phyloP scores from a whole-genome alignment of 495 filamentous ascomycete species.

The Lasiosphaeria ovina region DNA sequence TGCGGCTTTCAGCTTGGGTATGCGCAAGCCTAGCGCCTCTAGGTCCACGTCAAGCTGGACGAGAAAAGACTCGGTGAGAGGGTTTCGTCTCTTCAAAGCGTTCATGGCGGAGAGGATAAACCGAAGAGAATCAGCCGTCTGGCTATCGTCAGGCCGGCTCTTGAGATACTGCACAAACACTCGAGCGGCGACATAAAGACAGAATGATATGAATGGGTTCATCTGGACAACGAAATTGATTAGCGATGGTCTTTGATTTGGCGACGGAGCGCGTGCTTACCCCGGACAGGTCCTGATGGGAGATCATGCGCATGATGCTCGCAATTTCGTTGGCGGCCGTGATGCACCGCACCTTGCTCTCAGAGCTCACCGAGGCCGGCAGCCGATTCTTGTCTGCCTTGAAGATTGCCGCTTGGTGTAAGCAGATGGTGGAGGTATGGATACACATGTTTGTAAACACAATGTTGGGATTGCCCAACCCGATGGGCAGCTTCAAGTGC shows the following conservation, averaged over 20 bases:
- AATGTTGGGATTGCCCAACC: slow-evolving; percentile 76
- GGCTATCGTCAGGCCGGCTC: slow-evolving; percentile 77
- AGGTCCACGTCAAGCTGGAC: slow-evolving; percentile 92
- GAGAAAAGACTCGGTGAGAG: slow-evolving; percentile 91
- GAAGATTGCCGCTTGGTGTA: slow-evolving; percentile 97
- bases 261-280: slow-evolving; percentile 52
- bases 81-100: slow-evolving; percentile 82
- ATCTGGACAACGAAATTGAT: slow-evolving; percentile 56
- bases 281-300: slow-evolving; percentile 78
- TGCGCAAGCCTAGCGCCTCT: slow-evolving; percentile 58
- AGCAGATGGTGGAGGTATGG: slow-evolving; percentile 93
- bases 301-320: slow-evolving; percentile 94
- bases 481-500: slow-evolving; percentile 77
- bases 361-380: slow-evolving; percentile 70
- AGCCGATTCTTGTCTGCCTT: slow-evolving; percentile 90
- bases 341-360: slow-evolving; percentile 91
- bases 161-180: slow-evolving; percentile 97
- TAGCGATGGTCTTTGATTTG: neutral
- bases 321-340: slow-evolving; percentile 92
- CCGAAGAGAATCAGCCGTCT: slow-evolving; percentile 76
- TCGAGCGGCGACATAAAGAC: slow-evolving; percentile 88
- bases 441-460: slow-evolving; percentile 97
- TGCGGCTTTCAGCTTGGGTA: slow-evolving; percentile 51
- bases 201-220: slow-evolving; percentile 96
- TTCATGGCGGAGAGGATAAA: slow-evolving; percentile 90